Evolutionary conservation across 257 asterid genomes (phyloP).

Genomic region (Solanum tarijense): DNA sequence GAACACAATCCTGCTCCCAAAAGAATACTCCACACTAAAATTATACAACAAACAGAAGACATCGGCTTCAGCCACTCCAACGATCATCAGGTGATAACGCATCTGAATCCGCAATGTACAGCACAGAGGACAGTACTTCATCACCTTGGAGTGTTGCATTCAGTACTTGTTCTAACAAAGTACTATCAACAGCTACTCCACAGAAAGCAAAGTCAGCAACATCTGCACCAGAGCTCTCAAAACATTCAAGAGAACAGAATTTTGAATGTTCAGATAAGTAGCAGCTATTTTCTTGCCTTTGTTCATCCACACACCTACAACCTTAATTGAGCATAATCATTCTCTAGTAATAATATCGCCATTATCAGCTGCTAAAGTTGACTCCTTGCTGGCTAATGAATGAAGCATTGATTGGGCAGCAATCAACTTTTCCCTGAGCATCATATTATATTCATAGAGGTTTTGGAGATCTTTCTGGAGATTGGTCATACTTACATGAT

Average conservation of each 20-base stretch:
- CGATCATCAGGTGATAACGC: not conserved
- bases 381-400: slow-evolving; percentile 13
- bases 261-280: not conserved
- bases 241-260: not conserved
- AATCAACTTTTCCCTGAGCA: slow-evolving; percentile 39
- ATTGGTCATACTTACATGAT: slow-evolving; percentile 32
- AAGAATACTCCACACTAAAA: not conserved
- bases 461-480: slow-evolving; percentile 40
- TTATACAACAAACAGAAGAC: not conserved
- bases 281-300: not conserved
- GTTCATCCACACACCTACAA: not conserved
- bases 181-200: not conserved
- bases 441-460: slow-evolving; percentile 35
- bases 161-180: not conserved
- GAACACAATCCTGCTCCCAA: not conserved
- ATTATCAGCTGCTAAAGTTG: slow-evolving; percentile 2
- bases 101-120: not conserved
- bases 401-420: slow-evolving; percentile 23
- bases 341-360: not conserved
- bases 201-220: not conserved
- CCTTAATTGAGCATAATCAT: not conserved
- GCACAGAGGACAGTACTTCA: not conserved
- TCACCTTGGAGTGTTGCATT: not conserved
- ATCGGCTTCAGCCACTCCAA: not conserved
- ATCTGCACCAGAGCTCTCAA: not conserved